Conservation (phyloP, 257 asterid genomes). For the Gardenia jasminoides region DNA sequence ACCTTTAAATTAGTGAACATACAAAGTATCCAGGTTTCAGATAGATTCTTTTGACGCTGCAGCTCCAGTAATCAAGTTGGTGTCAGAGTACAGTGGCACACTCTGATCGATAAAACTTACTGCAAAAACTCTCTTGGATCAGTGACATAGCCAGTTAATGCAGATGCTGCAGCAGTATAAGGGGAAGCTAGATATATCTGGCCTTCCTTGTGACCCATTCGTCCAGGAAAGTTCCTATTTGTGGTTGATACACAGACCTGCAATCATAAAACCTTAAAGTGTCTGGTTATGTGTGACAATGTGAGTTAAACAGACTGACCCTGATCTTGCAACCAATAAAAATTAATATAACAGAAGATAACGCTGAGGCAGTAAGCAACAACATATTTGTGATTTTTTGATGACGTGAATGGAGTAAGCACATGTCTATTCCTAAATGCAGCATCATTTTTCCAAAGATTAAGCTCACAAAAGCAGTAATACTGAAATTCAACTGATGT, state of each 20-base stretch:
- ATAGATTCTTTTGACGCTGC: neutral
- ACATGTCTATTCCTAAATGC: neutral
- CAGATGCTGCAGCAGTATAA: slow-evolving; percentile 96
- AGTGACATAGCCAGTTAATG: slow-evolving; percentile 80
- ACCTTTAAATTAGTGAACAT: neutral
- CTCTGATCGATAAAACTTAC: slow-evolving; percentile 23
- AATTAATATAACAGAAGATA: neutral
- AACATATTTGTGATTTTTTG: neutral
- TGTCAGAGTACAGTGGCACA: neutral
- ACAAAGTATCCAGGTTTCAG: neutral
- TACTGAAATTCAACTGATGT: neutral
- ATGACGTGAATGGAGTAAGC: neutral
- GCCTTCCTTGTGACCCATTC: slow-evolving; percentile 96
- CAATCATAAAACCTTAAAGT: neutral
- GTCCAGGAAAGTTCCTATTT: slow-evolving; percentile 82
- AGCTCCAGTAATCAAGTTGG: neutral
- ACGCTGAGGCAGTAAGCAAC: neutral
- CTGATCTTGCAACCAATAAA: neutral
- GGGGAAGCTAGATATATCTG: slow-evolving; percentile 97
- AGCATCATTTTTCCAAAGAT: neutral
- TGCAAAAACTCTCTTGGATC: slow-evolving; percentile 88
- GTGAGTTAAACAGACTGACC: neutral
- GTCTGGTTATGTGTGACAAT: neutral
- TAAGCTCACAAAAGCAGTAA: neutral
- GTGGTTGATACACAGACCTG: slow-evolving; percentile 88